Base-by-base conservation (phyloP, 768 basidiomycete species). In the Tephrocybe sp. region DNA sequence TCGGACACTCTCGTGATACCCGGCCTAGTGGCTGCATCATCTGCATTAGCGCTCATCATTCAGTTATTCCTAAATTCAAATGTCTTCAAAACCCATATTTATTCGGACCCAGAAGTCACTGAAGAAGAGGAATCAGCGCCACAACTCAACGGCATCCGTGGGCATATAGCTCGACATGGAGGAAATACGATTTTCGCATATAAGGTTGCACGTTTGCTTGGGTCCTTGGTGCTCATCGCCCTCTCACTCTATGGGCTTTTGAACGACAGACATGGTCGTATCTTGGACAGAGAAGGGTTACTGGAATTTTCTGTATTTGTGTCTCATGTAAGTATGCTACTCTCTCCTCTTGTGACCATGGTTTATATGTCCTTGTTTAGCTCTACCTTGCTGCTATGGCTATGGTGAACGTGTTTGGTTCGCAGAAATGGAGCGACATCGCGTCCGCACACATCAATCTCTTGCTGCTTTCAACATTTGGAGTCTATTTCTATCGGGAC, bases 401-500 rank as follows among this genome's bases (percentile, higher is more conserved):
- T 33, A 58, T 77, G 39, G 58, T 73, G 3, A 63, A 75, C 0
- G 63, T 80, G 3, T 55, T 66, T 5, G 67, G 73, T 1, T 69
- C 67, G 36, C 65, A 68, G 14, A 61, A 65, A 17, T 68, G 73
- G 61, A 70, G 72, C 26, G 56, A 57, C 39, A 61, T 74, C 12
- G 63, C 66, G 8, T 72, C 70, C 17, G 65, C 64, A 10, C 84
- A 86, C 58, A 64, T 81, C 54, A 73, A 73, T 49, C 60, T 68
- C 16, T 57, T 85, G 1, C 64, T 85, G 9, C 56, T 82, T n/a
- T 65, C 68, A 22, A 69, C 69, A 4, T 78, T 80, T 60, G 56
- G 57, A 9, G 70, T 83, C 7, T 86, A 75, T 57, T 65, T 67
- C 31, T 83, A 82, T 58, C 75, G 84, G n/a, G 77, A 82, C 58